These are phyloP conservation scores for Colletotrichum lini DNA, from an alignment of 2,329 filamentous ascomycete genomes.

Conservation along the genomic window DNA sequence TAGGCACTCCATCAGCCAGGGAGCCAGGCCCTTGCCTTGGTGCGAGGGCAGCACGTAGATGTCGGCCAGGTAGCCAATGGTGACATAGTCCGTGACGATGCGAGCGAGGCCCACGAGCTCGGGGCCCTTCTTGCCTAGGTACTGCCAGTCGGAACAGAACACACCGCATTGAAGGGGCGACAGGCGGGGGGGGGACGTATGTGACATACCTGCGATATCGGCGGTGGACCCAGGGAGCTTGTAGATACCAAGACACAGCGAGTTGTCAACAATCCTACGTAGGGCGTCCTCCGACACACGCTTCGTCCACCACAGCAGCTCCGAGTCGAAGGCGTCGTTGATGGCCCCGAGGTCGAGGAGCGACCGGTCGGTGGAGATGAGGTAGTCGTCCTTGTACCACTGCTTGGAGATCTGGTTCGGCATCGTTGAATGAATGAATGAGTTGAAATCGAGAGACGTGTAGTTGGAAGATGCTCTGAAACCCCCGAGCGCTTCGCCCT, in stretches of 20 bases:
- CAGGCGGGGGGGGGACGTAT: background rate
- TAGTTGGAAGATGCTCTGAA: conserved; percentile 27
- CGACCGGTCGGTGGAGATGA: conserved; percentile 72
- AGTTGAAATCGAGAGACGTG: background rate
- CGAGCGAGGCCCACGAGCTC: conserved; percentile 58
- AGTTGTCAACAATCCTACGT: conserved; percentile 68
- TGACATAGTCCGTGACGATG: conserved; percentile 42
- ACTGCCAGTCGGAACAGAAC: background rate
- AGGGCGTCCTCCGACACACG: conserved; percentile 64
- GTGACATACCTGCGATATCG: conserved; percentile 50
- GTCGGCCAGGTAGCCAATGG: conserved; percentile 64
- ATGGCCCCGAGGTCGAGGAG: conserved; percentile 69
- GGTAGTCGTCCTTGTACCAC: conserved; percentile 69
- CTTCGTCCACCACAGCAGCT: conserved; percentile 74
- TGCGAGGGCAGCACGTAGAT: conserved; percentile 74
- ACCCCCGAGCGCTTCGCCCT: background rate
- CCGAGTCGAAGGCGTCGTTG: conserved; percentile 68
- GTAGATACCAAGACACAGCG: conserved; percentile 73
- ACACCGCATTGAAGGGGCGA: background rate
- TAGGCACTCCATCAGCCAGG: conserved; percentile 74
- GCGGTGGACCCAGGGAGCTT: conserved; percentile 50
- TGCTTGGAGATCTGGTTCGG: conserved; percentile 48
- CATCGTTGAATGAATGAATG: background rate
- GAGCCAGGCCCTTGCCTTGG: conserved; percentile 74
- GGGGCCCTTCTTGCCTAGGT: conserved; percentile 45